A percentile compares a stretch with the other conserved stretches of the same genome.
Conservation (phyloP, 2,329 filamentous ascomycete genomes). For the Fusarium sp. region DNA sequence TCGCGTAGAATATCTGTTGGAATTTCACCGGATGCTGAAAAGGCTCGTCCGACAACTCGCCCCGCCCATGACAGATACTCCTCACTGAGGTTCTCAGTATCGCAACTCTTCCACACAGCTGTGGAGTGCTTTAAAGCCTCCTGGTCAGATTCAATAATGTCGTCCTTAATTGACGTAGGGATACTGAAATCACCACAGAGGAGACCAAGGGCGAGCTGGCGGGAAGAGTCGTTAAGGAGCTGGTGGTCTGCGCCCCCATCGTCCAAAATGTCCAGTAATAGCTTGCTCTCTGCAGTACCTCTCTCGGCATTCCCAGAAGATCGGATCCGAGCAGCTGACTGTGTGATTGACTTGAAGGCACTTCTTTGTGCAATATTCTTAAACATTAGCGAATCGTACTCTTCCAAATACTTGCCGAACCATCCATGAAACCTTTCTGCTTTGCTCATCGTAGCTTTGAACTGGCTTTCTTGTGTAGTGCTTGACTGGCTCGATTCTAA, state of each 20-base stretch:
- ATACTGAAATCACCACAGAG: constrained; percentile 81
- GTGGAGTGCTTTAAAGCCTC: constrained; percentile 72
- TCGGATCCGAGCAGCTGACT: constrained; percentile 76
- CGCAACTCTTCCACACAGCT: constrained; percentile 82
- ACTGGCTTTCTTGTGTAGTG: constrained; percentile 87
- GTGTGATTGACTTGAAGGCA: constrained; percentile 76
- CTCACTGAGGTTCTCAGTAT: constrained; percentile 70
- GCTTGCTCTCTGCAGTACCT: constrained; percentile 80
- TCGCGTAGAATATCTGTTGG: constrained; percentile 72
- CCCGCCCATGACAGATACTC: constrained; percentile 89
- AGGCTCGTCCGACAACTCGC: constrained; percentile 85
- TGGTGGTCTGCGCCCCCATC: constrained; percentile 74
- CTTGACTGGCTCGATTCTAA: constrained; percentile 80
- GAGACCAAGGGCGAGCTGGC: constrained; percentile 76
- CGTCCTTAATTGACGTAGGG: constrained; percentile 60
- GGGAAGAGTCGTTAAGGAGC: constrained; percentile 78
- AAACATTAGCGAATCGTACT: constrained; percentile 70
- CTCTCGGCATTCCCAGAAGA: constrained; percentile 77
- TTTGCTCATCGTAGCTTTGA: constrained; percentile 80
- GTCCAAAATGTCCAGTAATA: constrained; percentile 83
- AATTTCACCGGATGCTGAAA: constrained; percentile 79
- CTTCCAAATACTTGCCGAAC: constrained; percentile 77
- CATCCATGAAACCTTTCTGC: constrained; percentile 82
- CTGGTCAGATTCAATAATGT: constrained; percentile 77
- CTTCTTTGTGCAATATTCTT: constrained; percentile 62